A percentile compares a stretch with the other conserved stretches of the same genome.
Conservation (phyloP, 2,329 filamentous ascomycete species). For the Trichothecium sympodiale region DNA sequence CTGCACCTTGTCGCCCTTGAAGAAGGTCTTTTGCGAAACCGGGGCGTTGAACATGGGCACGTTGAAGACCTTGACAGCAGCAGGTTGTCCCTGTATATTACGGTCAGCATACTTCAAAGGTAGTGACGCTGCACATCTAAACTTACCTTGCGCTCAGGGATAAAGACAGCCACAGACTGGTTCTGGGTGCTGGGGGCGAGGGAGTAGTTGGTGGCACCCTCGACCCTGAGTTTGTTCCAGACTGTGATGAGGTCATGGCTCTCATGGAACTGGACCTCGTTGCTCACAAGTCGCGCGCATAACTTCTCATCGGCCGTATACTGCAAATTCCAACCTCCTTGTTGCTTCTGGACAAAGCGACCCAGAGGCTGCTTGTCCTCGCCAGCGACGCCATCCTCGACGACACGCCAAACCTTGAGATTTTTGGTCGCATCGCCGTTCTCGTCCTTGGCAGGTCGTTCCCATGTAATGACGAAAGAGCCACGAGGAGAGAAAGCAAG, state of each 20-base stretch:
- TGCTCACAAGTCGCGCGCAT: conserved; percentile 87
- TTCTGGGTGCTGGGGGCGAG: conserved; percentile 73
- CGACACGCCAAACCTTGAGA: conserved; percentile 86
- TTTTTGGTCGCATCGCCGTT: conserved; percentile 92
- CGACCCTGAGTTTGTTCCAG: conserved; percentile 90
- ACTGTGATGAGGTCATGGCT: conserved; percentile 74
- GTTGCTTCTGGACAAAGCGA: conserved; percentile 88
- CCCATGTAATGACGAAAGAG: conserved; percentile 93
- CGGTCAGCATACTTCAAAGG: conserved; percentile 3
- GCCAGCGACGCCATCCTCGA: conserved; percentile 54
- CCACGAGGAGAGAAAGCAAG: conserved; percentile 87
- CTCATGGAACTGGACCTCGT: conserved; percentile 96
- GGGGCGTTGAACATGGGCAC: conserved; percentile 75
- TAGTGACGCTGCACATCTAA: background rate
- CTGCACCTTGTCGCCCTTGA: conserved; percentile 98
- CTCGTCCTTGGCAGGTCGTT: conserved; percentile 85
- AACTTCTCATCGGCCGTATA: conserved; percentile 90
- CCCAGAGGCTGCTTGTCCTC: conserved; percentile 66
- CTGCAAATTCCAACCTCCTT: conserved; percentile 94
- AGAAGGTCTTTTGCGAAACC: conserved; percentile 96
- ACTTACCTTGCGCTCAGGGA: conserved; percentile 84
- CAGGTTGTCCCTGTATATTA: conserved; percentile 68
- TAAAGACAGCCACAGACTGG: conserved; percentile 86
- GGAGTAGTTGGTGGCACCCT: conserved; percentile 83
- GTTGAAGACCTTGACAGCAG: conserved; percentile 87